Evolutionary conservation across 2,329 filamentous ascomycete genomes (phyloP), one percentile per base, ranked within the genome.

Genomic region (Nannizziopsis barbatae): DNA sequence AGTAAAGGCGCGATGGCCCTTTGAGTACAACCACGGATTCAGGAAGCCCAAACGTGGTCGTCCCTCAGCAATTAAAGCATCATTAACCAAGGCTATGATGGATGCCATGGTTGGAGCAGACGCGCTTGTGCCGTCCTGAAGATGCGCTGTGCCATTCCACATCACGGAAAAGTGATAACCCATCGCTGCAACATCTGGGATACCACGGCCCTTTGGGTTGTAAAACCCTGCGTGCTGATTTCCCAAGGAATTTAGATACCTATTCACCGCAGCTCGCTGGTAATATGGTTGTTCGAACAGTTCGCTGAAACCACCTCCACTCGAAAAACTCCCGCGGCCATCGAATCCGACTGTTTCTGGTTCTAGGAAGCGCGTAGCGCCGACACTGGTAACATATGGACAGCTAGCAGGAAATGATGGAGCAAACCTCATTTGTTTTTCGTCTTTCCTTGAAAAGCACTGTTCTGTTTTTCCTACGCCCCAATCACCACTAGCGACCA

Each of bases 11-110:
- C 61, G 55, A 50, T 63, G 62, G 15, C 67, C 69, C 32, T 66
- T 52, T 15, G 61, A 62, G 56, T 81, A 81, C 12, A 82, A 62
- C 73, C 75, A 79, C 1, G 78, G 77, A 59, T 81, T 81, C 22
- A 82, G 61, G 57, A 80, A 81, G 1, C 79, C 78, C 55, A 82
- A 62, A 0, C 67, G 57, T 6, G 72, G 60, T 58, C 73, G 72
- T 1, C 76, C 75, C 12, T 67, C 65, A 11, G 72, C 65, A 43
- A 83, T 63, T 31, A 80, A 70, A 17, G 76, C 74, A 51, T 80
- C 77, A 58, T 86, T 86, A 43, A 86, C 62, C 32, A 83, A 70
- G 1, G 76, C 71, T 42, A 86, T 66, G 52, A 86, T 73, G 12
- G 73, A 74, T 0, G 81, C 80, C 43, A 82, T 75, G 0, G 79